Percentiles rank a stretch among this genome's conserved stretches.
Conservation (phyloP, 805 yeast species). For the Debaryomyces prosopidis region DNA sequence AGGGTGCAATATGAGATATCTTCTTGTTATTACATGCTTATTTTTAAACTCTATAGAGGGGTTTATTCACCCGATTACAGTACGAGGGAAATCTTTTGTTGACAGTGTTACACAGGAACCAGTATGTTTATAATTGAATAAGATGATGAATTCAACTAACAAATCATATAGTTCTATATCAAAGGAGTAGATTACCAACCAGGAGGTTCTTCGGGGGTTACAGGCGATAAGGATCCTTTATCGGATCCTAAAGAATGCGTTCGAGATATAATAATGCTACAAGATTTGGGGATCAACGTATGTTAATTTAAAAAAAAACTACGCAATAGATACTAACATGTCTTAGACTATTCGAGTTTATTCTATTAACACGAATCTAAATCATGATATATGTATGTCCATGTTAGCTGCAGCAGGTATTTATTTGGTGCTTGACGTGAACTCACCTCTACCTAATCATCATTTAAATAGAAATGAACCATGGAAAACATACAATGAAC, state of each 20-base stretch:
- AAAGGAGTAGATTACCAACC: constrained; percentile 96
- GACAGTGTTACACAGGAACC: constrained; percentile 76
- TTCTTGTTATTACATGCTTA: background rate
- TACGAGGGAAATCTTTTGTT: constrained; percentile 70
- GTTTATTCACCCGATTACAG: constrained; percentile 63
- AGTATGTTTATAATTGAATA: constrained; percentile 34
- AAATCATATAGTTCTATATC: constrained; percentile 57
- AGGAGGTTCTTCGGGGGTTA: constrained; percentile 84
- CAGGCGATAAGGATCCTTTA: constrained; percentile 64
- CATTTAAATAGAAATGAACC: constrained; percentile 91
- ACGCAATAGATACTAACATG: constrained; percentile 2
- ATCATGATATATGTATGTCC: constrained; percentile 91
- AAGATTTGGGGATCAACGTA: constrained; percentile 75
- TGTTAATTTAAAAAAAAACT: background rate
- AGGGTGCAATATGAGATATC: too few relatives aligned
- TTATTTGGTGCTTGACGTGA: constrained; percentile 87
- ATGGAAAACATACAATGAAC: constrained; percentile 78
- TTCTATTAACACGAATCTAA: constrained; percentile 76
- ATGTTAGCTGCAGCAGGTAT: constrained; percentile 89
- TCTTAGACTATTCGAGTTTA: constrained; percentile 75
- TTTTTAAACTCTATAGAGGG: constrained; percentile 3
- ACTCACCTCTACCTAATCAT: constrained; percentile 77
- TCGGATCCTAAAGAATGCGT: constrained; percentile 73
- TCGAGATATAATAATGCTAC: constrained; percentile 79
- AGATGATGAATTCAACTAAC: constrained; percentile 2